Base-by-base conservation (phyloP, 1,284 basidiomycete species). In the Ganoderma sinense region DNA sequence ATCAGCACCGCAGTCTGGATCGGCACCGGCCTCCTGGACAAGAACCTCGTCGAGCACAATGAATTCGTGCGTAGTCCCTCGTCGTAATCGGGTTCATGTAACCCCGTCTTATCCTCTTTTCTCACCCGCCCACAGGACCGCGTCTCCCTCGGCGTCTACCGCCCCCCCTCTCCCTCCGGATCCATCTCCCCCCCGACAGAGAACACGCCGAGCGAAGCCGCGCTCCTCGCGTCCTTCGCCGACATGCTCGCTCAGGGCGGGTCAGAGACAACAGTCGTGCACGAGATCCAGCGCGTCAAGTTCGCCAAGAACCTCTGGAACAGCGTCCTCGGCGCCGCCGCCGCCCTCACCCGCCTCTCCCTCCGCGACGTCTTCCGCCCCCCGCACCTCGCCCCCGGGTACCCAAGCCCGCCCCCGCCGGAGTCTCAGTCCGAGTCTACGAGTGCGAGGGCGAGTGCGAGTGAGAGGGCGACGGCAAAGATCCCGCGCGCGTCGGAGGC, bases 231-330 rank as follows among this genome's bases (percentile, higher is more conserved):
- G 14, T 85, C 85, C 63, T 82, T 91, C 66, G 82, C 82, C 0
- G 74, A 73, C n/a, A 78, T 89, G 33, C 78, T 91, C 23, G 74
- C 78, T 59, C 75, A 76, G 7, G 88, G 89, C 29, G 89, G 89
- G 6, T 86, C 81, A 43, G 81, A 84, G 0, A 78, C 86, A 13
- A 83, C 75, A 0, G 80, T 90, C 64, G 85, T 86, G 3, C 82
- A 88, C 7, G 87, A 91, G 72, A 88, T 92, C 20, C 89, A 90
- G 73, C 82, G 88, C 18, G 76, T 83, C 73, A 91, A 91, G 77
- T 91, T 87, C 73, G 73, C 79, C 2, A 92, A 91, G 80, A 91
- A 91, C 75, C 84, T 91, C 62, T 90, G 88, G 89, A 91, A 91
- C 74, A 81, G 89, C 56, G 83, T 82, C 0, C 86, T 91, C 74